A percentile compares a stretch with the other conserved stretches of the same genome.
Conservation (phyloP, 73 alveolate species). For the Vitrella brassicaformis region DNA sequence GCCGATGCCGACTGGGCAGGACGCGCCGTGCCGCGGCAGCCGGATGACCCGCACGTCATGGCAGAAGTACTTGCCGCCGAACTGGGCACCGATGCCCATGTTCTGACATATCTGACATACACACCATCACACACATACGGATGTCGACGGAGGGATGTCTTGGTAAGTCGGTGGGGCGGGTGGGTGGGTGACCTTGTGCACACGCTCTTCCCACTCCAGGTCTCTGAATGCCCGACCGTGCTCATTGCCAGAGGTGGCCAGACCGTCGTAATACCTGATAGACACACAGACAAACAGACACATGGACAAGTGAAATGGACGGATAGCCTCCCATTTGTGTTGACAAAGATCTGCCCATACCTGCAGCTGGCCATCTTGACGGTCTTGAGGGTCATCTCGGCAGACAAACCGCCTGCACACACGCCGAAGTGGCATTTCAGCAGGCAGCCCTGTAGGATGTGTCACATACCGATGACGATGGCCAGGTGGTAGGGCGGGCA, state of each 20-base stretch:
- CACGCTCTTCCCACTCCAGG: constrained; percentile 33
- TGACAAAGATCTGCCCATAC: no score
- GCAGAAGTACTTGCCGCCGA: constrained; percentile 34
- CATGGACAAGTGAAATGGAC: no score
- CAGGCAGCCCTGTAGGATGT: background rate
- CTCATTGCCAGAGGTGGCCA: constrained; percentile 27
- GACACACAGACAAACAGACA: background rate
- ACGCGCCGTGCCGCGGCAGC: constrained; percentile 38
- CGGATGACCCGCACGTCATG: constrained; percentile 29
- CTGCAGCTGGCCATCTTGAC: constrained; percentile 35
- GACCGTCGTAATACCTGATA: constrained; percentile 20
- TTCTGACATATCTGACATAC: constrained; percentile 27
- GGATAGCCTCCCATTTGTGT: no score
- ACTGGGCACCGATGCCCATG: constrained; percentile 34
- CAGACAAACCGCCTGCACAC: constrained; percentile 21
- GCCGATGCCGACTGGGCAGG: constrained; percentile 30
- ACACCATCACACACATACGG: constrained; percentile 14
- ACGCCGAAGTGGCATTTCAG: background rate
- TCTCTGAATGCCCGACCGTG: constrained; percentile 33
- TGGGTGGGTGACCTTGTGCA: background rate
- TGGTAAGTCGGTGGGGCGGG: background rate
- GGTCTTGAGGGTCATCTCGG: constrained; percentile 25
- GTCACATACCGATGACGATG: constrained; percentile 10
- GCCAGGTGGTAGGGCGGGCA: constrained; percentile 41
- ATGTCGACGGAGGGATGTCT: background rate